These are phyloP conservation scores for Chlamydomonas sp. DNA, from an alignment of 139 green algal species.

Conservation along the genomic window DNA sequence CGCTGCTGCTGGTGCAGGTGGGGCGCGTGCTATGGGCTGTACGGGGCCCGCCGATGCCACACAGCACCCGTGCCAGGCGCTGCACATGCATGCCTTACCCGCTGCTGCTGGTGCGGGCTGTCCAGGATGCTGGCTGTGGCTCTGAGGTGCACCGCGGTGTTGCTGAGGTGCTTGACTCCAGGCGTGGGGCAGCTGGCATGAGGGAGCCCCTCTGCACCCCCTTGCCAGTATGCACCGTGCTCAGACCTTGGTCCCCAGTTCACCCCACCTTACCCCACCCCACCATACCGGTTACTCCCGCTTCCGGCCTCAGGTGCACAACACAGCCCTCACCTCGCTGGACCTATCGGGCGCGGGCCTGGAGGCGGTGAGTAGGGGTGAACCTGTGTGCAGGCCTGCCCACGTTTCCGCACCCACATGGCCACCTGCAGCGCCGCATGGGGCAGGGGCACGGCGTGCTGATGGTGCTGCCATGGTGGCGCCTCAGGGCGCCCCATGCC, in stretches of 20 bases:
- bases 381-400: background rate
- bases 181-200: too few relatives aligned
- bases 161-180: too few relatives aligned
- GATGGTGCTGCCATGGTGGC: too few relatives aligned
- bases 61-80: background rate
- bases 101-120: background rate
- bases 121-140: too few relatives aligned
- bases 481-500: too few relatives aligned
- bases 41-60: background rate
- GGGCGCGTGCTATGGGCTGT: slow-evolving; percentile 19
- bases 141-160: too few relatives aligned
- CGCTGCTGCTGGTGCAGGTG: slow-evolving; percentile 61
- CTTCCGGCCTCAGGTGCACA: slow-evolving; percentile 43
- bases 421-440: too few relatives aligned
- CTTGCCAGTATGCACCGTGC: too few relatives aligned
- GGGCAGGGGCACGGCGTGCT: too few relatives aligned
- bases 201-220: too few relatives aligned
- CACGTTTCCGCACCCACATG: background rate
- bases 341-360: slow-evolving; percentile 46
- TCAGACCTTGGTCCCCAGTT: too few relatives aligned
- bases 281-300: background rate
- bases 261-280: background rate
- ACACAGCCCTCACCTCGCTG: slow-evolving; percentile 43
- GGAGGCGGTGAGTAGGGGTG: background rate
- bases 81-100: slow-evolving; percentile 7